These are phyloP conservation scores for Phytophthora hibernalis DNA, from an alignment of 352 stramenopile species.

Conservation along the genomic window DNA sequence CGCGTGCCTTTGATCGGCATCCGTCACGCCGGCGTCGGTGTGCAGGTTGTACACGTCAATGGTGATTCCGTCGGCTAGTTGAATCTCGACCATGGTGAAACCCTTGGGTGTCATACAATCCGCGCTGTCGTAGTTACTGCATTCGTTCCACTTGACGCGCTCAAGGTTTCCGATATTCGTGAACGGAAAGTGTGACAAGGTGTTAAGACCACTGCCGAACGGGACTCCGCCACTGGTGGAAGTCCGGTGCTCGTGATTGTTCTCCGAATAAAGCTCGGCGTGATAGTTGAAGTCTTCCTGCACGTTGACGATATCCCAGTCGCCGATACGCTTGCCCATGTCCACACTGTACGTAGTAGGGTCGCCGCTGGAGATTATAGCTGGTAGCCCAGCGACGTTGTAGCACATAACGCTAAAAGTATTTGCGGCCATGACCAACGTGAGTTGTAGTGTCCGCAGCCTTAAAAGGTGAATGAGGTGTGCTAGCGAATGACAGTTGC, in stretches of 20 bases:
- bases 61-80: conserved; percentile 48
- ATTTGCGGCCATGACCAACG: background rate
- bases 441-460: background rate
- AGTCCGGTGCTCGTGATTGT: conserved; percentile 49
- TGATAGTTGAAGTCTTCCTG: conserved; percentile 52
- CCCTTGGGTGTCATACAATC: conserved; percentile 59
- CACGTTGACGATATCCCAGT: conserved; percentile 41
- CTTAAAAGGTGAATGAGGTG: background rate
- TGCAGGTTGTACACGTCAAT: conserved; percentile 60
- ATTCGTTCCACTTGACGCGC: conserved; percentile 49
- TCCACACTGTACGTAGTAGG: conserved; percentile 45
- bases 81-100: conserved; percentile 50
- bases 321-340: conserved; percentile 46
- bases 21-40: conserved; percentile 41
- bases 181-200: conserved; percentile 46
- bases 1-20: conserved; percentile 39
- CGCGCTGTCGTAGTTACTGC: conserved; percentile 49
- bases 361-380: conserved; percentile 50
- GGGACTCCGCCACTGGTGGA: conserved; percentile 46
- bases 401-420: conserved; percentile 19
- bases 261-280: conserved; percentile 39
- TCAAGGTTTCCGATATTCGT: conserved; percentile 41
- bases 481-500: background rate
- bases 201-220: conserved; percentile 52
- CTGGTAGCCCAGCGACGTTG: conserved; percentile 50